These are phyloP conservation scores for Podochytrium sp. DNA, from an alignment of 192 early-diverging fungal genomes.

Conservation along the genomic window DNA sequence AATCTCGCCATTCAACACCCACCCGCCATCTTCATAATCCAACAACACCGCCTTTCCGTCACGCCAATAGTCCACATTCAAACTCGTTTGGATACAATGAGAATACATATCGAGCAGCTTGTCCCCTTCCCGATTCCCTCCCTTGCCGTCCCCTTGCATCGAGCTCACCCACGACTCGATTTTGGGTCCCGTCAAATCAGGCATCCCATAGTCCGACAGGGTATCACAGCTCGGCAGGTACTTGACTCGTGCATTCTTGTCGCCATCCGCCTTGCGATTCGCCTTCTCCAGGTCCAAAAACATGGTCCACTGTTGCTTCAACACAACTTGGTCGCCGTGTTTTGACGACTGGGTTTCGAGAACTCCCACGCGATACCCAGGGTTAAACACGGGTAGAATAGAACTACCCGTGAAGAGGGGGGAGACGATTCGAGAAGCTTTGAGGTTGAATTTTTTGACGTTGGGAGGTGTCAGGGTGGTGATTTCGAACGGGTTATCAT, in stretches of 20 bases:
- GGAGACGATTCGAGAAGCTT: constrained; percentile 16
- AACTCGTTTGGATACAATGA: constrained; percentile 18
- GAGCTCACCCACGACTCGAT: constrained; percentile 19
- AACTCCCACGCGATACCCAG: constrained; percentile 40
- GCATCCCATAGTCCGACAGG: constrained; percentile 29
- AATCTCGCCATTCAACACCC: not conserved
- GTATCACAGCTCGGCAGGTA: constrained; percentile 32
- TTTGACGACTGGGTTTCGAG: constrained; percentile 7
- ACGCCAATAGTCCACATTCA: not conserved
- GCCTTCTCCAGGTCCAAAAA: constrained; percentile 33
- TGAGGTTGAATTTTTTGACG: constrained; percentile 19
- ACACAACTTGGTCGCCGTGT: not conserved
- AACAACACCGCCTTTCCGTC: not conserved
- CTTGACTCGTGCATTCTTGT: too few relatives aligned
- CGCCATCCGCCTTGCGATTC: too few relatives aligned
- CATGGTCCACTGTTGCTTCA: constrained; percentile 31
- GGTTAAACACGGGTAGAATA: constrained; percentile 52
- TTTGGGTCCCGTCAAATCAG: not conserved
- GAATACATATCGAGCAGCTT: constrained; percentile 1
- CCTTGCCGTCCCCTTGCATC: constrained; percentile 28
- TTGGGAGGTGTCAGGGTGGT: too few relatives aligned
- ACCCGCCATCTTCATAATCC: not conserved
- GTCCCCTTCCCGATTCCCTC: not conserved
- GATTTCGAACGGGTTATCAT: too few relatives aligned
- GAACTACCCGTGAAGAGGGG: constrained; percentile 43